A percentile compares a stretch with the other conserved stretches of the same genome.
Conservation (phyloP, 75 land plant species). For the Selaginella tamariscina region DNA sequence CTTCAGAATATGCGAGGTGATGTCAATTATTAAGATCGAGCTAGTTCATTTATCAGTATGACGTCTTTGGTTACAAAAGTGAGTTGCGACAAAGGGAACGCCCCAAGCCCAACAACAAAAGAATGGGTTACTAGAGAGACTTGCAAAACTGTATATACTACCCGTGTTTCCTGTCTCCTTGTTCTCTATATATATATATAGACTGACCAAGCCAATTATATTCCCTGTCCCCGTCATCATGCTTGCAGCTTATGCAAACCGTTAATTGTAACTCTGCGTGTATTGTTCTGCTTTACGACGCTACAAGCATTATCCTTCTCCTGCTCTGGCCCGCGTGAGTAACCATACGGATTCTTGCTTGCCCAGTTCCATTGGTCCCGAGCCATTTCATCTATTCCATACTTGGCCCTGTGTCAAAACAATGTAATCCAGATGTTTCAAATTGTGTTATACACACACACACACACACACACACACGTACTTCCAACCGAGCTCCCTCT, state of each 20-base stretch:
- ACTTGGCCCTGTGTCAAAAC: conserved; percentile 54
- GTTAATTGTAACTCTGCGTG: neutral
- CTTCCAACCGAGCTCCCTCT: conserved; percentile 63
- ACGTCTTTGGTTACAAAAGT: no score
- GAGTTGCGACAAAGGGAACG: neutral
- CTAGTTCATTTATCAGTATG: no score
- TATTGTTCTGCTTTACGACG: neutral
- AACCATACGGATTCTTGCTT: conserved; percentile 64
- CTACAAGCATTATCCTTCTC: no score
- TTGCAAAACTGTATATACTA: neutral
- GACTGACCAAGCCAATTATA: neutral
- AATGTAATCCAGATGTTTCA: no score
- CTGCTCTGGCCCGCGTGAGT: no score
- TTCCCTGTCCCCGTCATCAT: neutral
- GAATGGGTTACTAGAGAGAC: neutral
- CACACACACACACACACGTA: conserved; percentile 21
- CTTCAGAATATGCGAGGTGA: no score
- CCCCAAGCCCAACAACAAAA: neutral
- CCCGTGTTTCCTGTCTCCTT: neutral
- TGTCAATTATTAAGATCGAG: no score
- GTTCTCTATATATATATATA: neutral
- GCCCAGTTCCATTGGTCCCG: conserved; percentile 90
- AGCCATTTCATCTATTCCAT: conserved; percentile 75
- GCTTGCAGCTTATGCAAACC: neutral
- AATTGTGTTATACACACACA: no score